Evolutionary conservation across 768 basidiomycete species (phyloP).

Genomic region (Lentinula guzmanii): DNA sequence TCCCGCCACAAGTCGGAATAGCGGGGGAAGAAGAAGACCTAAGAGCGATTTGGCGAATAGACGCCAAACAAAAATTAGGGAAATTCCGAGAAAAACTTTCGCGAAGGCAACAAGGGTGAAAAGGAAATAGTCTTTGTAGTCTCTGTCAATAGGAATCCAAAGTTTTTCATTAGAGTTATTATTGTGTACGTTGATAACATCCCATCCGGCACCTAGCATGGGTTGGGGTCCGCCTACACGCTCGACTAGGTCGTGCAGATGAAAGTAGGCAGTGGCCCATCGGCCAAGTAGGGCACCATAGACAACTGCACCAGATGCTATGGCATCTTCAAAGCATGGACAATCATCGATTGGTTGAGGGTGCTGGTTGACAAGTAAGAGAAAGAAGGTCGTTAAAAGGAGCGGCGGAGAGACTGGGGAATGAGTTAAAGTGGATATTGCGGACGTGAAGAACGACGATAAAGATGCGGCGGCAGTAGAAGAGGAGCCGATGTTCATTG

Average conservation of each 20-base stretch:
- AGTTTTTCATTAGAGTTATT: background rate
- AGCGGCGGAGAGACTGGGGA: slow-evolving; percentile 35
- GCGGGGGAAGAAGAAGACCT: slow-evolving; percentile 73
- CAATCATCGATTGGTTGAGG: slow-evolving; percentile 96
- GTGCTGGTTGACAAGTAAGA: slow-evolving; percentile 80
- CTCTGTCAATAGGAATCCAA: background rate
- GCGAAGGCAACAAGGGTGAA: slow-evolving; percentile 43
- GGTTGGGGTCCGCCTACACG: slow-evolving; percentile 30
- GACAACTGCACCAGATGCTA: slow-evolving; percentile 84
- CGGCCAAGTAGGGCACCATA: slow-evolving; percentile 64
- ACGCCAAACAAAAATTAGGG: slow-evolving; percentile 83
- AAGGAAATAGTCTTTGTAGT: slow-evolving; percentile 22
- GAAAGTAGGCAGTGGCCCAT: slow-evolving; percentile 45
- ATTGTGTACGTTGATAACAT: slow-evolving; percentile 16
- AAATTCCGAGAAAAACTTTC: slow-evolving; percentile 60
- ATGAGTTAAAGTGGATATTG: slow-evolving; percentile 10
- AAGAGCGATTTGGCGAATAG: slow-evolving; percentile 74
- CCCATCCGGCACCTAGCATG: slow-evolving; percentile 57
- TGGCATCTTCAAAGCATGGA: slow-evolving; percentile 97
- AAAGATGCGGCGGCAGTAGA: background rate
- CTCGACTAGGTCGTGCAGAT: slow-evolving; percentile 6
- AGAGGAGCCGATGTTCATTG: background rate
- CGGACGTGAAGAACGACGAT: background rate
- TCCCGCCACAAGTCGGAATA: slow-evolving; percentile 70
- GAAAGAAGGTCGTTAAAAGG: slow-evolving; percentile 52